Percentiles rank a stretch among this genome's conserved stretches.
Conservation (phyloP, 2,329 filamentous ascomycete species). For the Claviceps quebecensis region DNA sequence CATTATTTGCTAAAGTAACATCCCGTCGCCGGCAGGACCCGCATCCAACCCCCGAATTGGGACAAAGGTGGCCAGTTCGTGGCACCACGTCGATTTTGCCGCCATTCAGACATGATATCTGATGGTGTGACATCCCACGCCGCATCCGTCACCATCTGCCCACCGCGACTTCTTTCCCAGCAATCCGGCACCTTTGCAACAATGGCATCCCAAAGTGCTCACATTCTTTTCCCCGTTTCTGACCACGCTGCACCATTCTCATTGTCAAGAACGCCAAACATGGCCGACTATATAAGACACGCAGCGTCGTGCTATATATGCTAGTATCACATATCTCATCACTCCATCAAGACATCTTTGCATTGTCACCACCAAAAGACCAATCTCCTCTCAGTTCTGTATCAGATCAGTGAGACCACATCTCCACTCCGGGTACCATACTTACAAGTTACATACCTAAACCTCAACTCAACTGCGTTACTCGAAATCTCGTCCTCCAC, state of each 20-base stretch:
- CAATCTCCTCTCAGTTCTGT: background rate
- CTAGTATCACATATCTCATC: background rate
- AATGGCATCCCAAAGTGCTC: too few relatives aligned
- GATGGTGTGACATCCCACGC: conserved; percentile 4
- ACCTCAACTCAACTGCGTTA: background rate
- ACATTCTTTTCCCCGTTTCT: background rate
- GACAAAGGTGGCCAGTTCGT: background rate
- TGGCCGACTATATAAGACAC: background rate
- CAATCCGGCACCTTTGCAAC: background rate
- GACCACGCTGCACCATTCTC: background rate
- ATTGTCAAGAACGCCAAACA: background rate
- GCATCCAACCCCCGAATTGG: background rate
- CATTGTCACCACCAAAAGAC: background rate
- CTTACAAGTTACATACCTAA: background rate
- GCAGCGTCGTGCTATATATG: background rate
- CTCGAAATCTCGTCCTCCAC: too few relatives aligned
- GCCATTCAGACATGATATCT: too few relatives aligned
- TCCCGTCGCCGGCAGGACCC: background rate
- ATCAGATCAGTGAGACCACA: background rate
- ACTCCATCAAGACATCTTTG: background rate
- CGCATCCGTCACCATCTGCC: conserved; percentile 1
- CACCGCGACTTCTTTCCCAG: background rate
- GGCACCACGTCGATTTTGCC: conserved; percentile 1
- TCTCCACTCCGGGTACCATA: background rate
- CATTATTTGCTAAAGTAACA: background rate